Conservation (phyloP, 2,329 filamentous ascomycete species). For the Lachnellula cervina region DNA sequence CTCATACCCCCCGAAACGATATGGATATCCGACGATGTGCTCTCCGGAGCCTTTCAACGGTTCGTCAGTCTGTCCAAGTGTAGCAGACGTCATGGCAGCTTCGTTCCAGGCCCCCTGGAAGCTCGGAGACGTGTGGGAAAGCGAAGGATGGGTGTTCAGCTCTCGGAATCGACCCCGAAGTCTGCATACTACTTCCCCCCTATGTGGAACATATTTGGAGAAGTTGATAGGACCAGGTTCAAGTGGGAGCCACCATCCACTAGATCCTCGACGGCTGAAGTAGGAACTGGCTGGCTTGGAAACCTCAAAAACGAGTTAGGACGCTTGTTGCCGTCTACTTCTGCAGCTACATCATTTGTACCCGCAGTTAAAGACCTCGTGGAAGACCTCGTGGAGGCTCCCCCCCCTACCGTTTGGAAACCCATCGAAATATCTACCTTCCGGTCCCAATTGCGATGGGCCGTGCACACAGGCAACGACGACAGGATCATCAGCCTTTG, state of each 20-base stretch:
- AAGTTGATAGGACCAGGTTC: slow-evolving; percentile 25
- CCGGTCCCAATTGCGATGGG: not conserved
- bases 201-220: slow-evolving; percentile 22
- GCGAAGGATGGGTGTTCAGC: slow-evolving; percentile 27
- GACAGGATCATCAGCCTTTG: slow-evolving; percentile 9
- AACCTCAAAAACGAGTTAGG: not conserved
- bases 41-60: slow-evolving; percentile 46
- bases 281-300: not conserved
- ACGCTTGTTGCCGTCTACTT: slow-evolving; percentile 14
- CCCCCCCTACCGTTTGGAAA: not conserved
- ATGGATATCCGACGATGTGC: slow-evolving; percentile 56
- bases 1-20: slow-evolving; percentile 39
- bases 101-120: slow-evolving; percentile 33
- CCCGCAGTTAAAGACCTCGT: no score
- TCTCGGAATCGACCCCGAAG: slow-evolving; percentile 19
- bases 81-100: slow-evolving; percentile 32
- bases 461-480: not conserved
- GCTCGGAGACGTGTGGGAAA: slow-evolving; percentile 30
- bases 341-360: not conserved
- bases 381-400: not conserved
- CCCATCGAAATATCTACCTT: slow-evolving; percentile 10
- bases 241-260: slow-evolving; percentile 29
- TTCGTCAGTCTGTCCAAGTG: slow-evolving; percentile 34
- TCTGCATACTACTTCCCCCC: slow-evolving; percentile 10
- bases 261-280: slow-evolving; percentile 4